Evolutionary conservation across 2,329 filamentous ascomycete species (phyloP).

Genomic region (Penicillium sp.): DNA sequence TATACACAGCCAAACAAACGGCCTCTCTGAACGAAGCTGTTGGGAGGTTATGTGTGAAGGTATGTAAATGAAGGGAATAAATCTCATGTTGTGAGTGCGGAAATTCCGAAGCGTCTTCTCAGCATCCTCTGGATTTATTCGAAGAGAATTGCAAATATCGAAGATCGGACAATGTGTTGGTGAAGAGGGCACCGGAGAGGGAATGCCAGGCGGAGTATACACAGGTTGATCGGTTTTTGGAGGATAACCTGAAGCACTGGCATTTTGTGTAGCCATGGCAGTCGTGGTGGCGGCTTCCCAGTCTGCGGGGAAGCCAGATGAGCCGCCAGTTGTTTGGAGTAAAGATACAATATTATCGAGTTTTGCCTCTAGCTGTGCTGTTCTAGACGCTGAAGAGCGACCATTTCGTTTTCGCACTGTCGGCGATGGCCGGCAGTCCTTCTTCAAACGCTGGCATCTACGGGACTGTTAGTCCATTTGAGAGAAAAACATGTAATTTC

Average conservation of each 20-base stretch:
- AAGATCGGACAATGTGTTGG: neutral
- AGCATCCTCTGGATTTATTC: conserved; percentile 21
- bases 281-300: conserved; percentile 12
- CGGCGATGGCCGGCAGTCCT: conserved; percentile 45
- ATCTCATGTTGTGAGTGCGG: conserved; percentile 29
- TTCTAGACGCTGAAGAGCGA: conserved; percentile 25
- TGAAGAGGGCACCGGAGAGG: conserved; percentile 10
- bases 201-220: conserved; percentile 2
- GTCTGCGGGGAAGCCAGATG: conserved; percentile 14
- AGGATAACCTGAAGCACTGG: neutral
- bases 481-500: neutral
- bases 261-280: neutral
- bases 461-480: neutral
- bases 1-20: conserved; percentile 47
- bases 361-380: conserved; percentile 34
- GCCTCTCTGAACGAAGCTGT: conserved; percentile 36
- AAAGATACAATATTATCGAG: conserved; percentile 33
- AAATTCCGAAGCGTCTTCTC: conserved; percentile 23
- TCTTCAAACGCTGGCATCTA: conserved; percentile 49
- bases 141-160: conserved; percentile 17
- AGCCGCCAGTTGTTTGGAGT: conserved; percentile 31
- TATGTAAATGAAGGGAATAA: conserved; percentile 35
- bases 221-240: neutral
- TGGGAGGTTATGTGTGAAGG: conserved; percentile 26
- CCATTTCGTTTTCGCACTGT: conserved; percentile 38